Base-by-base conservation (phyloP, 2,329 filamentous ascomycete genomes). In the Sphaerulina vaccinii region DNA sequence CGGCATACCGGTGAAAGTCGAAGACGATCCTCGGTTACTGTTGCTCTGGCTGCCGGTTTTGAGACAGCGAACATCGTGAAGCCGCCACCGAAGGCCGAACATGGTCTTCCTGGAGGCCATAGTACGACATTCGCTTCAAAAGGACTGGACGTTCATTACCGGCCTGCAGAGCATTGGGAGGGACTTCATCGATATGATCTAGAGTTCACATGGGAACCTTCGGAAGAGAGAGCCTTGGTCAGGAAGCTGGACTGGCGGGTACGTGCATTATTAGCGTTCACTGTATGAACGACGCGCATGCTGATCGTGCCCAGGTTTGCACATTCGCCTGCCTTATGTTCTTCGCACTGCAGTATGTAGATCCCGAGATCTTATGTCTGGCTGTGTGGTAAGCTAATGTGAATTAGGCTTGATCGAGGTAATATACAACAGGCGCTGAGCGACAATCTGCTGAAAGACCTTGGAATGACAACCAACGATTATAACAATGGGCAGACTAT, bases 151-250 rank as follows among this genome's bases (percentile, higher is more conserved):
- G 38, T 21, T 5, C 58, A 55, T 54, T 64, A 64, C 50, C 53
- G 51, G 33, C 62, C 62, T 11, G 53, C 51, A 13, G 55, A 59
- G 9, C 18, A 42, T 5, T 85, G 85, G 59, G 82, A 85, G 60
- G 80, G 80, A 2, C 67, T 73, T 7, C 81, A 84, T 65, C 73
- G 81, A 43, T 84, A 78, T 62, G 81, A 85, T 58, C 80, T 81
- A 0, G 63, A 71, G 1, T 80, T 77, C 38, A 22, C 21, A n/a
- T 36, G 21, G 44, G 76, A 77, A 3, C 68, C 73, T 5, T 70
- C 74, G 37, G 82, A 85, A 58, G 82, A 85, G 65, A 75, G 72
- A 62, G 73, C 65, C 40, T 64, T 84, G 1, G 73, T 83, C 7
- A 70, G 79, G 41, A 81, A 78, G 68, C 76, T 80, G 62, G 78